Evolutionary conservation across 768 basidiomycete genomes (phyloP), one percentile per base, ranked within the genome.

Genomic region (Hericium erinaceus): DNA sequence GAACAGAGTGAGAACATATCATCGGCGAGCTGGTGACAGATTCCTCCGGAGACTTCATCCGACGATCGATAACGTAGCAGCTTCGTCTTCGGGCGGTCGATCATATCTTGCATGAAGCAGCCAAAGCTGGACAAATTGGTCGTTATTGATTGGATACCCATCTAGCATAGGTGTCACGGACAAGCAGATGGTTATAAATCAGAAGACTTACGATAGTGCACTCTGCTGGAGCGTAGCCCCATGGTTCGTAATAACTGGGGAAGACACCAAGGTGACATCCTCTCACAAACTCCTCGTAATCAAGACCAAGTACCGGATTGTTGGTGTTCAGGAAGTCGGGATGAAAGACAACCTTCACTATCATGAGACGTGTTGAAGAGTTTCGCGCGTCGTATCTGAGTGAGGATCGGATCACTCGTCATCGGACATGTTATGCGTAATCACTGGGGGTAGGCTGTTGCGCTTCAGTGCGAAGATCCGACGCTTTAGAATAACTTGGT

Each of bases 371-470:
- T 73, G 72, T 99, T 99, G 82, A 98, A 99, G 40, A 99, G 77
- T 67, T 91, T 86, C 33, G 97, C 94, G 24, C 92, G 83, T 16
- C 97, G 85, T 61, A 99, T 89, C 68, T 98, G 95, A 73, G 87
- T 97, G 50, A 99, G 73, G 63, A 99, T 91, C 6, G 97, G 97
- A 67, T 99, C 97, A 64, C 73, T 86, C 33, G 68, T 98, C 95
- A 68, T 98, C 95, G 22, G 80, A 83, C 97, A 98, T 98, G 74
- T 99, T 99, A 75, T 99, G 97, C 15, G 97, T 99, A n/a, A 87
- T 88, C 44, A 99, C 81, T 1, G 97, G 92, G 0, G 97, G 97
- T 20, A 94, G 82, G 12, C 90, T 84, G 74, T 91, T 91, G 61
- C 97, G 84, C 72, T 93, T 95, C 58, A 99, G 81, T 7, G 97